These are phyloP conservation scores for Colletotrichum lentis DNA, from an alignment of 2,329 filamentous ascomycete species.

Conservation along the genomic window DNA sequence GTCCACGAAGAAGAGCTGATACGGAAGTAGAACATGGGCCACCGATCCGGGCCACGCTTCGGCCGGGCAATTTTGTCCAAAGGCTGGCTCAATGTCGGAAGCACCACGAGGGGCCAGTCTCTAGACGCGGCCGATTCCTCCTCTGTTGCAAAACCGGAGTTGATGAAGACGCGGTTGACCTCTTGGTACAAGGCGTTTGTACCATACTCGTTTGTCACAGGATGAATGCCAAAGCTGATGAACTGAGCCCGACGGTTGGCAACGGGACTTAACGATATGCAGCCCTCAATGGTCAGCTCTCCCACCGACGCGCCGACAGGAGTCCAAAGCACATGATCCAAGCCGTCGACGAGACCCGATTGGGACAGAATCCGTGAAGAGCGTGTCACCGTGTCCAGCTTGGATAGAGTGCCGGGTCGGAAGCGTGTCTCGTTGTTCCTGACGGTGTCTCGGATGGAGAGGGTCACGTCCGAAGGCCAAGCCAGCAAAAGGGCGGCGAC, in stretches of 20 bases:
- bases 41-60: constrained; percentile 76
- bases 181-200: constrained; percentile 77
- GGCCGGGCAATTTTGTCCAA: constrained; percentile 59
- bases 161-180: constrained; percentile 78
- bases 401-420: constrained; percentile 37
- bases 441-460: constrained; percentile 65
- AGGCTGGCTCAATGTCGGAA: constrained; percentile 51
- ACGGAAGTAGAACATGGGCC: constrained; percentile 89
- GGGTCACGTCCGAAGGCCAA: constrained; percentile 65
- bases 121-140: constrained; percentile 48
- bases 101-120: constrained; percentile 51
- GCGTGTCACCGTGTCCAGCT: background rate
- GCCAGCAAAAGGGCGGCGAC: constrained; percentile 74
- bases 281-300: constrained; percentile 70
- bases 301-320: constrained; percentile 71
- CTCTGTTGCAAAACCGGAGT: constrained; percentile 79
- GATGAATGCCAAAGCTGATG: constrained; percentile 77
- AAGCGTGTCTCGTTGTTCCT: constrained; percentile 51
- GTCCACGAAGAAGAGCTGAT: constrained; percentile 53
- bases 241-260: constrained; percentile 81
- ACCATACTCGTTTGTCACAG: constrained; percentile 64
- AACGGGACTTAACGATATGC: constrained; percentile 74
- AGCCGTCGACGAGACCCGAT: constrained; percentile 66
- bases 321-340: constrained; percentile 70
- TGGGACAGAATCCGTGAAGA: constrained; percentile 66